Percentiles rank a stretch among this genome's conserved stretches.
phyloP scores from a whole-genome alignment of 2,329 filamentous ascomycete genomes.

The Lojkania enalia region DNA sequence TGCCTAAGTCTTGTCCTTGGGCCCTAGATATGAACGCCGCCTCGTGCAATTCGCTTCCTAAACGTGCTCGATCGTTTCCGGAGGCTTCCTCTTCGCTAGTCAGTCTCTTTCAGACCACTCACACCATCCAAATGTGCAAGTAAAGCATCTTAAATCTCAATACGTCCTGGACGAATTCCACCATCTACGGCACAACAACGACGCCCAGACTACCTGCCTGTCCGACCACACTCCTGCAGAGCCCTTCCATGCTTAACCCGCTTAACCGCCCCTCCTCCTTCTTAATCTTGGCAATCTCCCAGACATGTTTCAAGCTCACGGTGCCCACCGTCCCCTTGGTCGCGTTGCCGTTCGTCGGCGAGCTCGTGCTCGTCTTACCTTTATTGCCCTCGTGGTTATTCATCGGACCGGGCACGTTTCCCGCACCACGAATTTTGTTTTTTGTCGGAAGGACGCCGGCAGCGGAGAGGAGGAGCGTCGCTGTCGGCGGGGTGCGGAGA shows the following conservation, averaged over 20 bases:
- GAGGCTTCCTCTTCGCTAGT: too few relatives aligned
- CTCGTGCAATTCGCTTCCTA: too few relatives aligned
- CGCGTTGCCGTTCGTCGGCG: constrained; percentile 56
- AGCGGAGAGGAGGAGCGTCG: constrained; percentile 83
- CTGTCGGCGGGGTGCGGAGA: constrained; percentile 90
- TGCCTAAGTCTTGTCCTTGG: too few relatives aligned
- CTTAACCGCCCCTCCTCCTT: constrained; percentile 53
- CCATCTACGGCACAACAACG: constrained; percentile 51
- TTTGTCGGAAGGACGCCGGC: constrained; percentile 76
- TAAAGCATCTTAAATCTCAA: too few relatives aligned
- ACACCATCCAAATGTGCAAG: too few relatives aligned
- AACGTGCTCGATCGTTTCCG: too few relatives aligned
- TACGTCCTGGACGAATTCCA: too few relatives aligned
- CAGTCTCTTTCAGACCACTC: too few relatives aligned
- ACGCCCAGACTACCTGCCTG: constrained; percentile 56
- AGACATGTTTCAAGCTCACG: constrained; percentile 91
- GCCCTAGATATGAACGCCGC: too few relatives aligned
- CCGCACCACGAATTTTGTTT: constrained; percentile 74
- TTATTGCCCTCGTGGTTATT: constrained; percentile 44
- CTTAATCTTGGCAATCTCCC: constrained; percentile 98
- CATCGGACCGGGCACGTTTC: constrained; percentile 53
- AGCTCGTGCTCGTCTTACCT: constrained; percentile 39
- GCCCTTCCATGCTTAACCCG: constrained; percentile 80
- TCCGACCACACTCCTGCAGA: constrained; percentile 71
- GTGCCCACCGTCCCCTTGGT: constrained; percentile 79